phyloP scores from a whole-genome alignment of 805 yeast genomes.

The Blastobotrys mokoenaii region DNA sequence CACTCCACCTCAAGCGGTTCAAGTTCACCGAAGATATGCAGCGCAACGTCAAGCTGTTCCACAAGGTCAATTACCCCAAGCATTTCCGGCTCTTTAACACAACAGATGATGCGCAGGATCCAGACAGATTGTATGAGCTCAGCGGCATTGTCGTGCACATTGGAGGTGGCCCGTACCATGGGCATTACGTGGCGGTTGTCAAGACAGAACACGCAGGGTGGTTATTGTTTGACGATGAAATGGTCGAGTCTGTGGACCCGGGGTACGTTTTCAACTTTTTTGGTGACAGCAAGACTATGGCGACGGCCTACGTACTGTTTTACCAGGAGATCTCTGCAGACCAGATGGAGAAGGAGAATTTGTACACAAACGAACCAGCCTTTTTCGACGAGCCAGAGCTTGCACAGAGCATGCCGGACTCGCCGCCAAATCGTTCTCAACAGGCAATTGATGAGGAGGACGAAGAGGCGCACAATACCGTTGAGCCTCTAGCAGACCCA shows the following conservation, averaged over 20 bases:
- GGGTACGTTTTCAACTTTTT: slow-evolving; percentile 74
- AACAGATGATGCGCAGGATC: slow-evolving; percentile 42
- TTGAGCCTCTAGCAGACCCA: too few species aligned
- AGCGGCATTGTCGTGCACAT: slow-evolving; percentile 86
- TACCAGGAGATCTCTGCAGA: slow-evolving; percentile 45
- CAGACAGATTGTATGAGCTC: slow-evolving; percentile 64
- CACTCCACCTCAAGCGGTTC: slow-evolving; percentile 84
- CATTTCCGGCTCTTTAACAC: slow-evolving; percentile 59
- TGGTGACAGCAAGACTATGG: slow-evolving; percentile 81
- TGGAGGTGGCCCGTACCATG: slow-evolving; percentile 97
- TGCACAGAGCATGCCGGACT: too few species aligned
- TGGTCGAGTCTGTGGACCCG: slow-evolving; percentile 83
- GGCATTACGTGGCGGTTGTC: slow-evolving; percentile 85
- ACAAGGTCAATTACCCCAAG: slow-evolving; percentile 74
- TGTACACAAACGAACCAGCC: slow-evolving; percentile 18
- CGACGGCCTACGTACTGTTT: slow-evolving; percentile 85
- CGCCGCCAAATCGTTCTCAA: too few species aligned
- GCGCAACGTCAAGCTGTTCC: slow-evolving; percentile 76
- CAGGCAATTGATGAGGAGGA: too few species aligned
- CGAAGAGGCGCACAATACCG: too few species aligned
- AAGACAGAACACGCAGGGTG: slow-evolving; percentile 75
- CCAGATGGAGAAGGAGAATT: slow-evolving; percentile 20
- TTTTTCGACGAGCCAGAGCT: too few species aligned
- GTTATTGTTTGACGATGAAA: slow-evolving; percentile 92
- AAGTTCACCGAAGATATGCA: slow-evolving; percentile 80